Evolutionary conservation across 345 rosid genomes (phyloP).

Genomic region (Rhodomyrtus tomentosa): DNA sequence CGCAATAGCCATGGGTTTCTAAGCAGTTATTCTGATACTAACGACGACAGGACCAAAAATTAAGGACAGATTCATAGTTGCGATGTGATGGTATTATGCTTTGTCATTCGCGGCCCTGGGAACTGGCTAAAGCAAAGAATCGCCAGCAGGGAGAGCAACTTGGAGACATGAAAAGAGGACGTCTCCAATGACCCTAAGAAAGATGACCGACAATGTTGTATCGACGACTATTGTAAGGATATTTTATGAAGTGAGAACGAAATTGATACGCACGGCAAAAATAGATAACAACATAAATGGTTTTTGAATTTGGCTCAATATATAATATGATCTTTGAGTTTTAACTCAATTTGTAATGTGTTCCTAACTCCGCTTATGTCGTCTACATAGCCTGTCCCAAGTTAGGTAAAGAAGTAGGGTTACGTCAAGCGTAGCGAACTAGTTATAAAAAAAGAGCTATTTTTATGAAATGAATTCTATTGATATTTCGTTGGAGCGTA

Average conservation of each 20-base stretch:
- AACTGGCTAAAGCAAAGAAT: not conserved
- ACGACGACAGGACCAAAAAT: not conserved
- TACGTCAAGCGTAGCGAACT: too few relatives aligned
- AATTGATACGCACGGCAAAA: not conserved
- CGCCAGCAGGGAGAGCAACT: not conserved
- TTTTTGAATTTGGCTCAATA: too few relatives aligned
- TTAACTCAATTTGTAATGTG: too few relatives aligned
- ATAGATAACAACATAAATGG: too few relatives aligned
- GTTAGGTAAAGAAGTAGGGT: too few relatives aligned
- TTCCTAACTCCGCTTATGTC: too few relatives aligned
- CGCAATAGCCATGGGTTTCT: not conserved
- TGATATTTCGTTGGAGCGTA: too few relatives aligned
- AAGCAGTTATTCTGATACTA: not conserved
- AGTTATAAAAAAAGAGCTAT: too few relatives aligned
- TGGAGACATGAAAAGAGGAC: not conserved
- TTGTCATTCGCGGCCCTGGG: not conserved
- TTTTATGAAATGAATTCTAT: too few relatives aligned
- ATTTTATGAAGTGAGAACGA: not conserved
- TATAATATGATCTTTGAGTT: too few relatives aligned
- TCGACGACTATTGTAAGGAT: not conserved
- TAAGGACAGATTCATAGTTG: not conserved
- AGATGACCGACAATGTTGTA: not conserved
- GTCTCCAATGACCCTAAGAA: not conserved
- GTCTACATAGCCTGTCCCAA: too few relatives aligned
- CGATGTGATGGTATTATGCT: not conserved